A percentile compares a stretch with the other conserved stretches of the same genome.
These are phyloP conservation scores for Pyrenophora tritici-repentis DNA, from an alignment of 2,329 filamentous ascomycete species.

Conservation along the genomic window DNA sequence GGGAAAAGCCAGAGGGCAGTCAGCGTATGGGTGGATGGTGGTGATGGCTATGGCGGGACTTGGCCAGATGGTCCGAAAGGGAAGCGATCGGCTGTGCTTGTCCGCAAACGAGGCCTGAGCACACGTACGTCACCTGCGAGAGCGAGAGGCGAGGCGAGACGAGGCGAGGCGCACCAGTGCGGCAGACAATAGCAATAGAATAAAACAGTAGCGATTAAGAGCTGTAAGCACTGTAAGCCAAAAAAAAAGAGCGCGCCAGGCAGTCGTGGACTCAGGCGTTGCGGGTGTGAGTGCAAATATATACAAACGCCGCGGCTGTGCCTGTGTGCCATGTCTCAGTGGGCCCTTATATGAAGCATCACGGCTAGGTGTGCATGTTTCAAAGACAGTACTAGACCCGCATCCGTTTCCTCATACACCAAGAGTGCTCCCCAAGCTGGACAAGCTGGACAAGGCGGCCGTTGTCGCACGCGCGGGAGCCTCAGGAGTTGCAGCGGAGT, in stretches of 20 bases:
- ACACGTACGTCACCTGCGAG: slow-evolving; percentile 35
- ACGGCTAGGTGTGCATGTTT: slow-evolving; percentile 30
- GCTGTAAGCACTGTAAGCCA: not conserved
- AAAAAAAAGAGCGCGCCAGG: slow-evolving; percentile 8
- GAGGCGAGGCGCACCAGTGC: not conserved
- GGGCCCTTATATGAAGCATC: slow-evolving; percentile 27
- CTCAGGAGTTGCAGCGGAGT: no score
- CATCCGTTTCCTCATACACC: slow-evolving; percentile 9
- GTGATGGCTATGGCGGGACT: slow-evolving; percentile 26
- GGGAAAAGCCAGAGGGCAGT: slow-evolving; percentile 20
- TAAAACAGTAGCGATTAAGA: no score
- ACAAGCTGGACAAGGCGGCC: not conserved
- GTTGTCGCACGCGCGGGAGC: slow-evolving; percentile 9
- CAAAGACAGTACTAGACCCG: slow-evolving; percentile 13
- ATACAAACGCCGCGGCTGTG: not conserved
- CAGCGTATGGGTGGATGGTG: slow-evolving; percentile 20
- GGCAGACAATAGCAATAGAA: no score
- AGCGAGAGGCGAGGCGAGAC: not conserved
- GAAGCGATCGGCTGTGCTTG: slow-evolving; percentile 34
- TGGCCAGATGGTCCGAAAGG: slow-evolving; percentile 24
- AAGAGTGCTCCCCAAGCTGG: not conserved
- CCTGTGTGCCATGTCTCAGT: slow-evolving; percentile 25
- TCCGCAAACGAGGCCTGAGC: slow-evolving; percentile 34
- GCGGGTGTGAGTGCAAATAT: slow-evolving; percentile 1
- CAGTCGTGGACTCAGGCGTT: slow-evolving; percentile 12